A percentile compares a stretch with the other conserved stretches of the same genome.
Conservation (phyloP, 2,329 filamentous ascomycete species). For the Ascochyta clinopodiicola region DNA sequence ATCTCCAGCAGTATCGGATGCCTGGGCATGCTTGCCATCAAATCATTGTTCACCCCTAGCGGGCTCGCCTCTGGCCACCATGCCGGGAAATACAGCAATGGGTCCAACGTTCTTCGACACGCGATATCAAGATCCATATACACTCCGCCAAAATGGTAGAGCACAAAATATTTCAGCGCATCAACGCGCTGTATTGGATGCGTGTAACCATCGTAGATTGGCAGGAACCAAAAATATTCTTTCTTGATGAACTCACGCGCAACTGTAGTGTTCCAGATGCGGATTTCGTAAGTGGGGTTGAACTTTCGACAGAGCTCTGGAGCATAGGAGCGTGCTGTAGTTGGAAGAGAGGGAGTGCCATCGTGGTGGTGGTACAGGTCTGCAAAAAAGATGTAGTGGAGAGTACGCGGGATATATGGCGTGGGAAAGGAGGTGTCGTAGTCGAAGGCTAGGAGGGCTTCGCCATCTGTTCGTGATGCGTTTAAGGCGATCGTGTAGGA, state of each 20-base stretch:
- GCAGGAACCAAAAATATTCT: conserved; percentile 28
- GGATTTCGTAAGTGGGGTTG: too few species aligned
- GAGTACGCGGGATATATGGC: too few species aligned
- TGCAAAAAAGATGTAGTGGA: too few species aligned
- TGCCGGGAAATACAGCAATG: conserved; percentile 24
- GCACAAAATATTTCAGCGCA: conserved; percentile 33
- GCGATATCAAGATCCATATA: conserved; percentile 38
- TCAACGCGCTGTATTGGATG: conserved; percentile 35
- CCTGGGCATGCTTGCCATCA: conserved; percentile 27
- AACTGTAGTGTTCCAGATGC: too few species aligned
- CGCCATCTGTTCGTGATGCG: too few species aligned
- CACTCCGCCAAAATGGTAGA: conserved; percentile 33
- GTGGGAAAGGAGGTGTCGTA: too few species aligned
- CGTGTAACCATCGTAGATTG: conserved; percentile 30
- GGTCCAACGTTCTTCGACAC: conserved; percentile 25
- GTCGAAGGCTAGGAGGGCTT: too few species aligned
- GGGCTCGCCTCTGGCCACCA: conserved; percentile 31
- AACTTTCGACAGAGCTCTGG: too few species aligned
- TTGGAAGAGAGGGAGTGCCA: too few species aligned
- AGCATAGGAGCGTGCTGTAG: too few species aligned
- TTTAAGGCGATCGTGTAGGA: too few species aligned
- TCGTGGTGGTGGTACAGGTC: too few species aligned
- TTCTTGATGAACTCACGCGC: conserved; percentile 23
- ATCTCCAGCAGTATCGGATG: conserved; percentile 33
- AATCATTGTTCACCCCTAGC: conserved; percentile 31